Evolutionary conservation across 345 rosid genomes (phyloP).

Genomic region (Pelargonium nanum): DNA sequence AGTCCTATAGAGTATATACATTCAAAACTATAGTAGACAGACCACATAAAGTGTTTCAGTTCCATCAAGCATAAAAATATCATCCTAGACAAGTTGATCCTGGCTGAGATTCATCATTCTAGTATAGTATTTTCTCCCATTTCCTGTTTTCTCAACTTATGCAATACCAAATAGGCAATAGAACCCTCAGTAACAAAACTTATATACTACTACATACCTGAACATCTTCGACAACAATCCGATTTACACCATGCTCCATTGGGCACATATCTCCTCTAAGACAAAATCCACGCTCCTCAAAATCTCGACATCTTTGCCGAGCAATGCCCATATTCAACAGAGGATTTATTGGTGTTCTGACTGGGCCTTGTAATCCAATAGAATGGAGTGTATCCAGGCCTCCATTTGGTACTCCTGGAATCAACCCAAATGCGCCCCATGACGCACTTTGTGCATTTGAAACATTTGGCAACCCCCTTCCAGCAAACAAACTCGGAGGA

Average conservation of each 20-base stretch:
- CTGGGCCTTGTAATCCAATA: slow-evolving; percentile 59
- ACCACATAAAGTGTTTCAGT: neutral
- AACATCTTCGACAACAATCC: slow-evolving; percentile 92
- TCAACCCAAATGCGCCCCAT: slow-evolving; percentile 76
- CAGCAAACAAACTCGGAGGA: slow-evolving; percentile 47
- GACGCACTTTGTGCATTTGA: slow-evolving; percentile 52
- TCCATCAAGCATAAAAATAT: neutral
- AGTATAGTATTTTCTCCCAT: neutral
- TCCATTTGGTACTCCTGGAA: slow-evolving; percentile 67
- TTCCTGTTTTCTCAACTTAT: neutral
- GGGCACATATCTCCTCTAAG: slow-evolving; percentile 98
- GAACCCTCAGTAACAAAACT: neutral
- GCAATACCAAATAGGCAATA: neutral
- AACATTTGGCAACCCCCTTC: slow-evolving; percentile 61
- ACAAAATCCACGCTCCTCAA: slow-evolving; percentile 99
- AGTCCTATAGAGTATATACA: neutral
- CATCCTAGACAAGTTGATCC: neutral
- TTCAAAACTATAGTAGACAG: no score
- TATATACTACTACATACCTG: slow-evolving; percentile 41
- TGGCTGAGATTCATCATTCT: neutral
- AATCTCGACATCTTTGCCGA: slow-evolving; percentile 83
- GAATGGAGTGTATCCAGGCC: slow-evolving; percentile 68
- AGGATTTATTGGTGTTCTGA: slow-evolving; percentile 51
- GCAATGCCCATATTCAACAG: slow-evolving; percentile 65
- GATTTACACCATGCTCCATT: slow-evolving; percentile 99